Percentiles rank a stretch among this genome's conserved stretches.
phyloP scores from a whole-genome alignment of 2,329 filamentous ascomycete genomes.

The Fusarium oxysporum region DNA sequence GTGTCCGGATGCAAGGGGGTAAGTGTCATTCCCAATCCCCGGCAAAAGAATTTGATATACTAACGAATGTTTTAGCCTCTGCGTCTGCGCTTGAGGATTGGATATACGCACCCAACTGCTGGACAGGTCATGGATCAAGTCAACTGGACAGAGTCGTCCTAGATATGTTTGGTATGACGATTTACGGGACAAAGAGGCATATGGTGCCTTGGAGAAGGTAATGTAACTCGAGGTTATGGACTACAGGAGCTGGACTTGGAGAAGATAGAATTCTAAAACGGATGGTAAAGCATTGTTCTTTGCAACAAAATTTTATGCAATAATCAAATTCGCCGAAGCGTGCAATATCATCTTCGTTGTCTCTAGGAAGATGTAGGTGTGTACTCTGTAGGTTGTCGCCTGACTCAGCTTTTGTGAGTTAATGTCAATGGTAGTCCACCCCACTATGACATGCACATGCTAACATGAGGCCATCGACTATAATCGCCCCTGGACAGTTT shows the following conservation, averaged over 20 bases:
- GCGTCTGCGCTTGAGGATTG: slow-evolving; percentile 86
- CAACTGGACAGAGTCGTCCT: slow-evolving; percentile 89
- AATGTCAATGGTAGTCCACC: slow-evolving; percentile 4
- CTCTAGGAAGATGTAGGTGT: neutral
- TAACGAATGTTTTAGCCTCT: slow-evolving; percentile 70
- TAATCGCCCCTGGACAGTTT: neutral
- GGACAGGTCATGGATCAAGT: slow-evolving; percentile 89
- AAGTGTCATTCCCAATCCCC: slow-evolving; percentile 61
- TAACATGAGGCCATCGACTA: neutral
- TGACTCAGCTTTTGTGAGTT: slow-evolving; percentile 26
- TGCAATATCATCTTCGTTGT: neutral
- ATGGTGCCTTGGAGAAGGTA: slow-evolving; percentile 27
- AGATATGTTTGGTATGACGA: slow-evolving; percentile 1
- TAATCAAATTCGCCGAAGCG: slow-evolving; percentile 9
- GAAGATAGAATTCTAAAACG: slow-evolving; percentile 45
- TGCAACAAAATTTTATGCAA: slow-evolving; percentile 21
- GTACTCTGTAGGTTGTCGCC: neutral
- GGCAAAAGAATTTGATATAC: neutral
- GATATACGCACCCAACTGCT: slow-evolving; percentile 77
- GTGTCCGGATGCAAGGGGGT: slow-evolving; percentile 88
- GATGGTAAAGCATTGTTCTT: slow-evolving; percentile 38
- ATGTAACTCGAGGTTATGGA: slow-evolving; percentile 31
- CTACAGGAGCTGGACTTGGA: slow-evolving; percentile 31
- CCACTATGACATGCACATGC: slow-evolving; percentile 19
- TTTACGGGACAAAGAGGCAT: slow-evolving; percentile 5